These are phyloP conservation scores for Phaffia australis DNA, from an alignment of 768 basidiomycete species.

Conservation along the genomic window DNA sequence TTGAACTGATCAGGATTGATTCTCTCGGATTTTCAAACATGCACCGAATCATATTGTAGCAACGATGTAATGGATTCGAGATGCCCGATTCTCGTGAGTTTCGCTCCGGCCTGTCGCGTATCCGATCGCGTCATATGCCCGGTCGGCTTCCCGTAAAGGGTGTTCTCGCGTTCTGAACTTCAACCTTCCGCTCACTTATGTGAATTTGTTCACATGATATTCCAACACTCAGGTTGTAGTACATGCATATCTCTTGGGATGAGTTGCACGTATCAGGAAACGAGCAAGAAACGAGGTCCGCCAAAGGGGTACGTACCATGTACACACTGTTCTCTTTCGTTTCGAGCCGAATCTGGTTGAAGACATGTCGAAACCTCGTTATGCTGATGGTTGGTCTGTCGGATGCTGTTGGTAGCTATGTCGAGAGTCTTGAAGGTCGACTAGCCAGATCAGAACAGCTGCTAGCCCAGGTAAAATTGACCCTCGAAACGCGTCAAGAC, in stretches of 20 bases:
- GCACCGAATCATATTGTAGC: conserved; percentile 1
- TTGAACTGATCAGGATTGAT: not conserved
- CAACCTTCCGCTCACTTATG: no score
- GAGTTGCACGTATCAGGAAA: conserved; percentile 21
- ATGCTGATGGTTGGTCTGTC: not conserved
- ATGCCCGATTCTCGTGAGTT: conserved; percentile 21
- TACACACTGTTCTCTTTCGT: no score
- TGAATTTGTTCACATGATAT: not conserved
- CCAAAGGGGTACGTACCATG: conserved; percentile 16
- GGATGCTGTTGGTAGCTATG: not conserved
- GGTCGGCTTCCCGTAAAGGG: no score
- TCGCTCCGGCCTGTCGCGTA: no score
- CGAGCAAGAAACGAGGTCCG: conserved; percentile 21
- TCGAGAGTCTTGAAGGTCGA: conserved; percentile 18
- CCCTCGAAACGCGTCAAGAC: not conserved
- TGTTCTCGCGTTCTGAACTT: no score
- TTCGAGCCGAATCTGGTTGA: not conserved
- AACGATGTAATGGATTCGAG: conserved; percentile 26
- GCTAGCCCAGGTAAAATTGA: conserved; percentile 6
- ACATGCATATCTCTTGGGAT: conserved; percentile 17
- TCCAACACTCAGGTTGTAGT: conserved; percentile 11
- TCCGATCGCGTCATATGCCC: no score
- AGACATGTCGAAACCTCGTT: not conserved
- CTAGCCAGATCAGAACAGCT: conserved; percentile 15
- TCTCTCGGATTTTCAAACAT: no score